Evolutionary conservation across 306 rosid species (phyloP), one percentile per base, ranked within the genome.

Genomic region (Sphenostylis stenocarpa): DNA sequence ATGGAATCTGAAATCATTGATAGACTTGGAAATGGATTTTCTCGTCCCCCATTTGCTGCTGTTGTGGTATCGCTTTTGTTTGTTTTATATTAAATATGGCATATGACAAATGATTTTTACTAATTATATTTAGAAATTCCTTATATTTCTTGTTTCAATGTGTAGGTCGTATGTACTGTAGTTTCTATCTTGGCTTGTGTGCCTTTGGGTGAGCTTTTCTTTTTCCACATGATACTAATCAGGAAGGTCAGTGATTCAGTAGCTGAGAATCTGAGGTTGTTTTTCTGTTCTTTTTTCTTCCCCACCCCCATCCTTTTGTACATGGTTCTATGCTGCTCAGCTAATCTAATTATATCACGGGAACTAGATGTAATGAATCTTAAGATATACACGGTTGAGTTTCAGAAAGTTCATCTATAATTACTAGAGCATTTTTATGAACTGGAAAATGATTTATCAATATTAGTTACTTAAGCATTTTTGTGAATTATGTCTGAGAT

Each of bases 11-110:
- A 94, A 85, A 92, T 94, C 55, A 78, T 94, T 76, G 92, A 92
- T 82, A 84, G 90, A 52, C 98, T 94, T 76, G 98, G 98, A 90
- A 94, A 94, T 85, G 97, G 98, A 77, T 94, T 92, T 72, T 87
- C 98, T 76, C 96, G 96, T 20, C 90, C 97, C 65, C 98, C 97
- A 15, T 92, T 94, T 70, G 97, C 98, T 9, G 89, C 93, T 41
- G 92, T 94, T 81, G 98, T 94, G 97, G 98, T 94, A 90, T 31
- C 26, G 15, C 77, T 52, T 73, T 21, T 66, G 49, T 76, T 57
- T 47, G 63, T 75, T 80, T 36, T 67, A 52, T 66, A 76, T 24
- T 56, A 74, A 68, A 68, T 29, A 33, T 72, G 53, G 34, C 64
- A 28, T 79, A 47, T 69, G 23, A 29, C 78, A 36, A 53, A 76